Conservation (phyloP, 2,329 filamentous ascomycete genomes). For the Pseudodiploospora longispora region DNA sequence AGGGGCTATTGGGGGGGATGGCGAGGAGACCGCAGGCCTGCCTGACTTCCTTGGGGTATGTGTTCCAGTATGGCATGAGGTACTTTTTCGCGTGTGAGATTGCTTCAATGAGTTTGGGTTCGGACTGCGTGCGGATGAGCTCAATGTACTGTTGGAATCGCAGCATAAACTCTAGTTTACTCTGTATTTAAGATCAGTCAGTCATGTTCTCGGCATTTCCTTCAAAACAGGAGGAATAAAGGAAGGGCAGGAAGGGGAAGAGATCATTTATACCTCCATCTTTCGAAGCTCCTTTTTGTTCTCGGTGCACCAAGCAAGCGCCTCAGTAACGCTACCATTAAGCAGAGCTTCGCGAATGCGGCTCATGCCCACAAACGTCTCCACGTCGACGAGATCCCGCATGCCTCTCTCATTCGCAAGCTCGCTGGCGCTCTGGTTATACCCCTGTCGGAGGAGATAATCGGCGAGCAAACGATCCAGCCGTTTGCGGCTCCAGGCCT, state of each 20-base stretch:
- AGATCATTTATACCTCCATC: conserved; percentile 53
- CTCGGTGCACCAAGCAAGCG: conserved; percentile 82
- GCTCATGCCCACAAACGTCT: conserved; percentile 78
- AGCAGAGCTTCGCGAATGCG: conserved; percentile 67
- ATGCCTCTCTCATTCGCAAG: conserved; percentile 71
- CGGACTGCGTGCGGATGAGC: conserved; percentile 61
- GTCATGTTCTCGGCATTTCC: no score
- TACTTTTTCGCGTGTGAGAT: conserved; percentile 76
- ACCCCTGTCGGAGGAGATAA: conserved; percentile 79
- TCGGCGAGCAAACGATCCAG: conserved; percentile 86
- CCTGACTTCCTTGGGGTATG: conserved; percentile 59
- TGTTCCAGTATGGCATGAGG: conserved; percentile 61
- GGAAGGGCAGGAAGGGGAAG: not conserved
- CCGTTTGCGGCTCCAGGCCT: conserved; percentile 75
- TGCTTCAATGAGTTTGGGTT: conserved; percentile 63
- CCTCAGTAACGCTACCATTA: conserved; percentile 64
- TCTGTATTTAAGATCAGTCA: conserved; percentile 35
- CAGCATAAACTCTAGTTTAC: conserved; percentile 85
- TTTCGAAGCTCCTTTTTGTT: conserved; percentile 90
- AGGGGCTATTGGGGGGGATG: conserved; percentile 48
- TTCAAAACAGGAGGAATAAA: conserved; percentile 2
- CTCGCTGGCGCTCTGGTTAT: conserved; percentile 65
- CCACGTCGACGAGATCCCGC: conserved; percentile 75
- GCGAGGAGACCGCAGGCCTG: conserved; percentile 76
- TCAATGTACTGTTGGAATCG: conserved; percentile 94